A percentile compares a stretch with the other conserved stretches of the same genome.
Evolutionary conservation across 805 yeast species (phyloP).

Genomic region (Wickerhamiella domercqiae): DNA sequence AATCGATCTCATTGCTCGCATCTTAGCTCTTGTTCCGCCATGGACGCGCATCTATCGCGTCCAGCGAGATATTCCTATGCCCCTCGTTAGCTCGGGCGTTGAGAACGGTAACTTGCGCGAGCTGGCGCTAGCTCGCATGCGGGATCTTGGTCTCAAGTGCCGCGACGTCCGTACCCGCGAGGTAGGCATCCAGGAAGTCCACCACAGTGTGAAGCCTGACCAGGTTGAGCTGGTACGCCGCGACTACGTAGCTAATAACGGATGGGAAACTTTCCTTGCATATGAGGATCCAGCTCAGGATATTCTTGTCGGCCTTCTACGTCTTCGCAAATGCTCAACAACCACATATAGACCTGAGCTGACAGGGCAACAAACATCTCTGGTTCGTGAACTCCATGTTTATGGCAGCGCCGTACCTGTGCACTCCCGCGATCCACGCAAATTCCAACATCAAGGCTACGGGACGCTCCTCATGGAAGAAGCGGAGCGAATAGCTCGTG

Average conservation of each 20-base stretch:
- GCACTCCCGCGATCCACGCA: slow-evolving; percentile 91
- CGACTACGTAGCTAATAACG: slow-evolving; percentile 89
- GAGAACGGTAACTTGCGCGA: slow-evolving; percentile 95
- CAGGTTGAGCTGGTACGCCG: slow-evolving; percentile 91
- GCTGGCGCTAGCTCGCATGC: slow-evolving; percentile 91
- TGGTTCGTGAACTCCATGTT: slow-evolving; percentile 94
- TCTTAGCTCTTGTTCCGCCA: slow-evolving; percentile 92
- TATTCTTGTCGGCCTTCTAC: slow-evolving; percentile 76
- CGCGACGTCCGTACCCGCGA: slow-evolving; percentile 95
- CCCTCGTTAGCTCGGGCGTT: slow-evolving; percentile 91
- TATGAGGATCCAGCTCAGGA: slow-evolving; percentile 97
- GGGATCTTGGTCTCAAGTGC: slow-evolving; percentile 91
- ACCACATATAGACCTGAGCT: slow-evolving; percentile 86
- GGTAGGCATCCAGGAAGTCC: slow-evolving; percentile 97
- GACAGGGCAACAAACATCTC: slow-evolving; percentile 66
- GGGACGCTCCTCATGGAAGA: slow-evolving; percentile 97
- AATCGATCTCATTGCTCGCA: slow-evolving; percentile 89
- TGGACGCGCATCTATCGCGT: slow-evolving; percentile 99
- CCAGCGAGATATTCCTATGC: slow-evolving; percentile 98
- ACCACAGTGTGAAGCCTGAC: slow-evolving; percentile 90
- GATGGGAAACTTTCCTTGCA: slow-evolving; percentile 89
- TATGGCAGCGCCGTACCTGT: slow-evolving; percentile 95
- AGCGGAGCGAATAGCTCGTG: slow-evolving; percentile 88
- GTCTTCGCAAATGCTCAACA: slow-evolving; percentile 77
- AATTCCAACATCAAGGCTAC: slow-evolving; percentile 97